Percentiles rank a stretch among this genome's conserved stretches.
phyloP scores from a whole-genome alignment of 768 basidiomycete genomes.

The Leccinum broughii region DNA sequence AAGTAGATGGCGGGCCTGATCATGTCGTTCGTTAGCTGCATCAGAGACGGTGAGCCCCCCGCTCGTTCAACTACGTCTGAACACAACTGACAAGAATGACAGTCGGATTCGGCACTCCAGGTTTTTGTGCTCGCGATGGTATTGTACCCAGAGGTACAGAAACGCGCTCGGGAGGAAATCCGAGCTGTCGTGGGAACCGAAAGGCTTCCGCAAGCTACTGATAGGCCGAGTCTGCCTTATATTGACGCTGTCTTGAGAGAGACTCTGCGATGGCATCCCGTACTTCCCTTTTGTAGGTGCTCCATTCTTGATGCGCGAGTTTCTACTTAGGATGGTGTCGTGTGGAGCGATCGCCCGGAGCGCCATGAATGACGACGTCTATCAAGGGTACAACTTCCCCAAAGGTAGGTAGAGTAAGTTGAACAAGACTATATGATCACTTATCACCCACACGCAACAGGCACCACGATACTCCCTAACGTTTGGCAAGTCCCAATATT shows the following conservation, averaged over 20 bases:
- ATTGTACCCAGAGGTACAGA: slow-evolving; percentile 9
- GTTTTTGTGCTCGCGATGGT: slow-evolving; percentile 11
- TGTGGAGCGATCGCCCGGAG: slow-evolving; percentile 8
- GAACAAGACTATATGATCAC: too few species aligned
- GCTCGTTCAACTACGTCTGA: background rate
- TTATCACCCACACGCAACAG: background rate
- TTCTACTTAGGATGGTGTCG: background rate
- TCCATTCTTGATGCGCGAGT: background rate
- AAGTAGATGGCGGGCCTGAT: background rate
- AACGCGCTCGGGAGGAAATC: slow-evolving; percentile 7
- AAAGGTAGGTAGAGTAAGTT: slow-evolving; percentile 3
- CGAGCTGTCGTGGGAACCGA: slow-evolving; percentile 8
- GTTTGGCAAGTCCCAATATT: slow-evolving; percentile 4
- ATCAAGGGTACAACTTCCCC: slow-evolving; percentile 12
- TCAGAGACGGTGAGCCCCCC: slow-evolving; percentile 7
- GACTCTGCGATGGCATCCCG: slow-evolving; percentile 11
- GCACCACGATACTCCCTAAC: slow-evolving; percentile 9
- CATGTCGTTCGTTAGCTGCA: background rate
- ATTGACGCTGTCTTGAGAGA: background rate
- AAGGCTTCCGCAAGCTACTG: slow-evolving; percentile 1
- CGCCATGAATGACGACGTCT: slow-evolving; percentile 8
- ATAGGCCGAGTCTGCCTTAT: background rate
- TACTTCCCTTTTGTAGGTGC: slow-evolving; percentile 8
- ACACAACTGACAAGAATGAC: background rate
- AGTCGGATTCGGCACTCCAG: slow-evolving; percentile 8